Conservation (phyloP, 2,329 filamentous ascomycete genomes). For the Cordyceps javanica region DNA sequence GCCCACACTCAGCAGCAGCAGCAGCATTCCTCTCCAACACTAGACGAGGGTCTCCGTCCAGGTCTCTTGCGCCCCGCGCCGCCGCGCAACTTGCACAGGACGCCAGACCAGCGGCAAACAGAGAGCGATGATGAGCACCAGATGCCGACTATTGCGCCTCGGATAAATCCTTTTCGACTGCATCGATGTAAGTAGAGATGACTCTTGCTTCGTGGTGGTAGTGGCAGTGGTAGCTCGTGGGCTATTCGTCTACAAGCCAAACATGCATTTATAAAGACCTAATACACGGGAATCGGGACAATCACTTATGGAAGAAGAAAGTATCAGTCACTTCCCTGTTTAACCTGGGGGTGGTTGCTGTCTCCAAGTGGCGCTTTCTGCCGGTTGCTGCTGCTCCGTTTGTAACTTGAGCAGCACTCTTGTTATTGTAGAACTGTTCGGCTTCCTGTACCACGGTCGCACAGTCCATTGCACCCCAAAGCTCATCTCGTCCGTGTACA, state of each 20-base stretch:
- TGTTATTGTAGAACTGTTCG: not conserved
- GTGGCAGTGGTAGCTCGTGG: not conserved
- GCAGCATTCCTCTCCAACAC: constrained; percentile 8
- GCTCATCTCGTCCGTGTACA: no score
- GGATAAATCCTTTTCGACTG: constrained; percentile 31
- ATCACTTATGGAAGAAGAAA: not conserved
- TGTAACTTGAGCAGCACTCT: not conserved
- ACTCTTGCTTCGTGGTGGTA: not conserved
- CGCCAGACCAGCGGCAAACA: constrained; percentile 20
- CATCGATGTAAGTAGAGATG: constrained; percentile 28
- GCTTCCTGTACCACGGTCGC: not conserved
- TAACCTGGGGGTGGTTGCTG: not conserved
- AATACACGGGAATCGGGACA: not conserved
- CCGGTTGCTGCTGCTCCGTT: not conserved
- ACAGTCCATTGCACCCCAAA: not conserved
- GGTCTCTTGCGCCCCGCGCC: constrained; percentile 1
- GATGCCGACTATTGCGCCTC: constrained; percentile 21
- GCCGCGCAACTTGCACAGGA: constrained; percentile 17
- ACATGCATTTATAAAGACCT: not conserved
- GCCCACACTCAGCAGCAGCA: constrained; percentile 12
- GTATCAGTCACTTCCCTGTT: no score
- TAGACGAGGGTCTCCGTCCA: not conserved
- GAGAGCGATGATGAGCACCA: constrained; percentile 16
- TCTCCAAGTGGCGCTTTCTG: not conserved
- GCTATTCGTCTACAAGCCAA: not conserved